Percentiles rank a stretch among this genome's conserved stretches.
Conservation (phyloP, 2,329 filamentous ascomycete species). For the Ambrosiella cleistominuta region DNA sequence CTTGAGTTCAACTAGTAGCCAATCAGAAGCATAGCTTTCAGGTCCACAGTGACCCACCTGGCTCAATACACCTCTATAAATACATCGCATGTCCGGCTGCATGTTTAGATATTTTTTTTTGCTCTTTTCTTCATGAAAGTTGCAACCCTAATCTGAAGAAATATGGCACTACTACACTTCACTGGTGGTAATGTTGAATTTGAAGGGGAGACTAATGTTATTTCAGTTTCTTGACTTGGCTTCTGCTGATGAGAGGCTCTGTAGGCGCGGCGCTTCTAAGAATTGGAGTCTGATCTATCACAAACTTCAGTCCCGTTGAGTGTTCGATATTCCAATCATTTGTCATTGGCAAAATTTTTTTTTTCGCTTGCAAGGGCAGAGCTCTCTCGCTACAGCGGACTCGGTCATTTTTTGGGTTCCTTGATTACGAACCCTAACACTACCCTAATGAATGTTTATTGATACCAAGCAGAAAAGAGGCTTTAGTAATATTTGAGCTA, state of each 20-base stretch:
- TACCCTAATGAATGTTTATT: too few species aligned
- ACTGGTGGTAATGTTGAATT: slow-evolving; percentile 37
- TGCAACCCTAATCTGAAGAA: slow-evolving; percentile 37
- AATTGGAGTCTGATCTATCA: slow-evolving; percentile 38
- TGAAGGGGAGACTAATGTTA: slow-evolving; percentile 36
- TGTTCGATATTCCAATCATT: slow-evolving; percentile 31
- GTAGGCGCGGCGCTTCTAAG: slow-evolving; percentile 37
- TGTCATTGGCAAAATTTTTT: background rate
- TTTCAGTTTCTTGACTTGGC: slow-evolving; percentile 14
- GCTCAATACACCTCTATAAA: slow-evolving; percentile 1
- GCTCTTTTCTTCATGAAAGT: slow-evolving; percentile 30
- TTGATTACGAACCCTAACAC: background rate
- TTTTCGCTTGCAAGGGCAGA: background rate
- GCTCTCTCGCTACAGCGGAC: background rate
- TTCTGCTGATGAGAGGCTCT: slow-evolving; percentile 13
- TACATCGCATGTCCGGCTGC: background rate
- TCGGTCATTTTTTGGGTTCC: background rate
- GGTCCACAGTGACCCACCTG: background rate
- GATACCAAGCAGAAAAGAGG: too few species aligned
- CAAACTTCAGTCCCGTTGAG: slow-evolving; percentile 43
- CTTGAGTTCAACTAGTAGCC: background rate
- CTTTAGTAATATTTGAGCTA: too few species aligned
- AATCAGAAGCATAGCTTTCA: background rate
- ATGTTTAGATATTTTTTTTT: slow-evolving; percentile 18
- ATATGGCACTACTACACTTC: slow-evolving; percentile 28